Base-by-base conservation (phyloP, 805 yeast species). In the Metschnikowia amazonensis region DNA sequence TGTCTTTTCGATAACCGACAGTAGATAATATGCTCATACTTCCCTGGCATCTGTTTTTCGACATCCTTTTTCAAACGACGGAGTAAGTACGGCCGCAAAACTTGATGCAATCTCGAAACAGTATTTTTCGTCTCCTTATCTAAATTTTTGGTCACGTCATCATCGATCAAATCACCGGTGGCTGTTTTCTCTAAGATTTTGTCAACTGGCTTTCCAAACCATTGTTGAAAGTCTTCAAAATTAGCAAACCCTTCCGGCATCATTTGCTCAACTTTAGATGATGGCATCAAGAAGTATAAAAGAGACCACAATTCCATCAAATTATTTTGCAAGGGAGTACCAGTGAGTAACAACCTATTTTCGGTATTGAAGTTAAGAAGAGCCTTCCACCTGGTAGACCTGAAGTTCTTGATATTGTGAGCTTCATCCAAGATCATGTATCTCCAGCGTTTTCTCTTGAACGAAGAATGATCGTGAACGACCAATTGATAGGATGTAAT, bases 181-280 rank as follows among this genome's bases (percentile, higher is more conserved):
- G 66, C 55, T 0, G 71, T 62, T 47, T 81, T 84, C 63, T 94
- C 97, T 44, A 94, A 82, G 49, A 94, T 81, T 54, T 81, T 86
- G 62, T 94, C 98, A 3, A 94, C 97, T 0, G 99, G 99, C 49
- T 83, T 80, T n/a, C 97, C 96, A 65, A 94, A 94, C 99, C 99
- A 94, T 53, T 87, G 95, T 59, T 94, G 99, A 64, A 94, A 94
- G 59, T 94, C 96, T 52, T 88, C 94, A 48, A 94, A 72, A 58
- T 92, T 89, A 1, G 99, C 98, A 77, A 94, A 94, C 1, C 98
- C 99, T 42, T 85, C 90, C 0, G 96, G 92, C 89, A 88, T 84
- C 11, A 84, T 77, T 52, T 83, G 85, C 39, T 67, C 72, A 1
- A 78, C 81, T 44, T 82, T 82, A 0, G 89, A 74, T 0, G 95